Conservation (phyloP, 75 land plant species). For the Pinus taeda region DNA sequence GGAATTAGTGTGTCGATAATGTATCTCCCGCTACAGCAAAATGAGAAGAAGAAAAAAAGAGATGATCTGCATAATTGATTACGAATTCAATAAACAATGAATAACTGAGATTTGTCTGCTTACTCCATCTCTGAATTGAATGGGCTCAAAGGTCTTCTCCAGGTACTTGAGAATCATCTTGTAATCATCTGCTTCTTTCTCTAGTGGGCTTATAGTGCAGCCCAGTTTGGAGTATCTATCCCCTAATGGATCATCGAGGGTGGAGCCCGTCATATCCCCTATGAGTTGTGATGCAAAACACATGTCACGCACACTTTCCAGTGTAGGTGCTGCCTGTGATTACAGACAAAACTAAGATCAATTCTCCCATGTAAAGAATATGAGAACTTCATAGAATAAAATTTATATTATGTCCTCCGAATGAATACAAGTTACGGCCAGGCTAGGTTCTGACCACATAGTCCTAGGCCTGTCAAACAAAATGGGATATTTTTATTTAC, state of each 20-base stretch:
- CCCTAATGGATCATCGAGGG: slow-evolving; percentile 73
- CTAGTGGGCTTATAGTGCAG: slow-evolving; percentile 47
- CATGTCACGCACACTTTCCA: slow-evolving; percentile 59
- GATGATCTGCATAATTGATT: too few relatives aligned
- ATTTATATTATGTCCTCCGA: too few relatives aligned
- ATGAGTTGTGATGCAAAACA: slow-evolving; percentile 55
- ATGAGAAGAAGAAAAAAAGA: neutral
- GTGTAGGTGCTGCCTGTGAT: slow-evolving; percentile 54
- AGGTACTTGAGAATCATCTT: slow-evolving; percentile 73
- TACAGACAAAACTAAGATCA: neutral
- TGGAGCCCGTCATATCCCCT: slow-evolving; percentile 65
- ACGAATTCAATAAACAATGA: neutral
- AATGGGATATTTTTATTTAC: too few relatives aligned
- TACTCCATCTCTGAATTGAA: slow-evolving; percentile 54
- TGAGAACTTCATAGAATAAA: too few relatives aligned
- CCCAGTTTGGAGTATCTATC: slow-evolving; percentile 47
- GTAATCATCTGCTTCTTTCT: slow-evolving; percentile 57
- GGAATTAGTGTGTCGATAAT: too few relatives aligned
- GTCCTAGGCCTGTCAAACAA: too few relatives aligned
- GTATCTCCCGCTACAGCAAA: neutral
- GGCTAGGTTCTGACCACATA: too few relatives aligned
- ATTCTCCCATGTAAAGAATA: neutral
- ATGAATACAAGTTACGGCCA: too few relatives aligned
- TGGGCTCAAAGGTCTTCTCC: slow-evolving; percentile 69
- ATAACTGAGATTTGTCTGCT: neutral